Percentiles rank a stretch among this genome's conserved stretches.
Conservation (phyloP, 2,329 filamentous ascomycete genomes). For the Aspergillus luchuensis region DNA sequence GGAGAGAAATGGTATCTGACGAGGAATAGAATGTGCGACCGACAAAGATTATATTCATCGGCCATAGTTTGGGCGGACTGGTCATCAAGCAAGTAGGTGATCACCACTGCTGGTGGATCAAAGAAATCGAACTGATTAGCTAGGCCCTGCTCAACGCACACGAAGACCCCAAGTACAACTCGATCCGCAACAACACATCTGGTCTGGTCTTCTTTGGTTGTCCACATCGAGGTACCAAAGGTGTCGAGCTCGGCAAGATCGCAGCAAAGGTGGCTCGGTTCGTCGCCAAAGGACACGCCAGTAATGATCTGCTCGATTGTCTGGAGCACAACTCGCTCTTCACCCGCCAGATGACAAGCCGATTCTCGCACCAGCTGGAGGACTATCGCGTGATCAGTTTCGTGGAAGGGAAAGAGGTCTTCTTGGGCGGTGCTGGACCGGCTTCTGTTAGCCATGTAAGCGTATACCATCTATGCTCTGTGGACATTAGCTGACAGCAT, state of each 20-base stretch:
- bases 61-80: slow-evolving; percentile 35
- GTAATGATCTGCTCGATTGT: slow-evolving; percentile 32
- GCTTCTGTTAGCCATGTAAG: slow-evolving; percentile 35
- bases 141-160: slow-evolving; percentile 39
- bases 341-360: slow-evolving; percentile 35
- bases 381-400: slow-evolving; percentile 40
- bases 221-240: slow-evolving; percentile 37
- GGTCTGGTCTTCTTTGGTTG: slow-evolving; percentile 41
- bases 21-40: slow-evolving; percentile 22
- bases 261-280: slow-evolving; percentile 37
- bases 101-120: no score
- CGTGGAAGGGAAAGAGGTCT: slow-evolving; percentile 36
- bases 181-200: slow-evolving; percentile 35
- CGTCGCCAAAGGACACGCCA: slow-evolving; percentile 35
- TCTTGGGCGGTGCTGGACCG: slow-evolving; percentile 31
- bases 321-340: slow-evolving; percentile 36
- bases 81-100: slow-evolving; percentile 34
- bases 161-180: slow-evolving; percentile 37
- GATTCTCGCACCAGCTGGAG: slow-evolving; percentile 37
- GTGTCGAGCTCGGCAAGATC: slow-evolving; percentile 37
- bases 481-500: no score
- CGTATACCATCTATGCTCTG: no score
- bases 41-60: slow-evolving; percentile 35
- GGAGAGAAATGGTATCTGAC: background rate
- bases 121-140: background rate